A percentile compares a stretch with the other conserved stretches of the same genome.
phyloP scores from a whole-genome alignment of 306 rosid species.

The Delonix regia region DNA sequence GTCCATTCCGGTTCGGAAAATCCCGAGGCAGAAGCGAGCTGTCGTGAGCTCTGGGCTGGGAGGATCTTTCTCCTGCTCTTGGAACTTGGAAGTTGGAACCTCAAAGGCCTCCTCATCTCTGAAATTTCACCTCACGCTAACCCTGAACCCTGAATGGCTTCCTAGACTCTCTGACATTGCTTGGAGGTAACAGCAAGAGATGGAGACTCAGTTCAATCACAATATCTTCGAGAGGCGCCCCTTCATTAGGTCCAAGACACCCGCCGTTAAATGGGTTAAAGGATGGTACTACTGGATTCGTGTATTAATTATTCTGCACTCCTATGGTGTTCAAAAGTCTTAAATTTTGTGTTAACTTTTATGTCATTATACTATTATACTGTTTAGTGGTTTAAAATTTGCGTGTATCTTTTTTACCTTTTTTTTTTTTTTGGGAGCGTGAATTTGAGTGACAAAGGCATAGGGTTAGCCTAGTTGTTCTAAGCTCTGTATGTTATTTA shows the following conservation, averaged over 20 bases:
- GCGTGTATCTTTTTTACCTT: too few species aligned
- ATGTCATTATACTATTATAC: background rate
- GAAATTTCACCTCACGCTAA: background rate
- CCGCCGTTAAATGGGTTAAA: slow-evolving; percentile 82
- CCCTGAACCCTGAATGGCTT: background rate
- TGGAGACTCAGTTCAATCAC: slow-evolving; percentile 81
- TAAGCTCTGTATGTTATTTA: background rate
- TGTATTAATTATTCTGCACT: slow-evolving; percentile 45
- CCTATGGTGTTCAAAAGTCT: background rate
- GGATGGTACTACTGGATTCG: slow-evolving; percentile 53
- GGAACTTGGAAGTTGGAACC: background rate
- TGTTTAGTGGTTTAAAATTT: background rate
- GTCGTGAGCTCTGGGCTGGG: too few species aligned
- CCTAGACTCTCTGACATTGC: background rate
- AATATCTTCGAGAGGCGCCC: slow-evolving; percentile 69
- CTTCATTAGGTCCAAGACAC: slow-evolving; percentile 65
- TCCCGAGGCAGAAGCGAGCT: too few species aligned
- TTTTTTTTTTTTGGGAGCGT: background rate
- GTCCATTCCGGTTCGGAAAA: too few species aligned
- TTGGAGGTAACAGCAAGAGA: slow-evolving; percentile 10
- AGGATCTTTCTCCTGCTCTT: too few species aligned
- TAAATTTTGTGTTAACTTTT: background rate
- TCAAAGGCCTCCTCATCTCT: background rate
- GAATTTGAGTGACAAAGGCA: background rate
- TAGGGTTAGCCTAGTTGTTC: background rate